Conservation (phyloP, 257 asterid species). For the Anisodus acutangulus region DNA sequence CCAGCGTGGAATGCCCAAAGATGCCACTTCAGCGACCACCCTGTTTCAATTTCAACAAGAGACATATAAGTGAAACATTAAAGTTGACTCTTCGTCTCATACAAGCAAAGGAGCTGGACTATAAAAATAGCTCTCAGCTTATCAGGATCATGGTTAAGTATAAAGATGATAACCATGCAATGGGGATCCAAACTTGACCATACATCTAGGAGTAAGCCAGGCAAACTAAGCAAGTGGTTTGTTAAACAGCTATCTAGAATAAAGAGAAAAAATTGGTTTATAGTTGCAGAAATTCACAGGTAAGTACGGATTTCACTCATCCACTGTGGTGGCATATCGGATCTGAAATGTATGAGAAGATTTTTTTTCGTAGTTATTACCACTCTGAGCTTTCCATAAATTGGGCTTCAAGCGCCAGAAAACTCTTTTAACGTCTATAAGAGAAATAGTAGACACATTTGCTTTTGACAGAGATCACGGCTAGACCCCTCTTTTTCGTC, state of each 20-base stretch:
- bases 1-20: slow-evolving; percentile 68
- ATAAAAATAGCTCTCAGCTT: background rate
- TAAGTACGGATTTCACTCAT: background rate
- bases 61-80: background rate
- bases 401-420: background rate
- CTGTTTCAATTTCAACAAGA: slow-evolving; percentile 48
- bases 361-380: background rate
- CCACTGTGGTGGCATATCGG: background rate
- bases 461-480: background rate
- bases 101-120: background rate
- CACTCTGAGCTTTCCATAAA: background rate
- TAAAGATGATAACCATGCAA: background rate
- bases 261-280: background rate
- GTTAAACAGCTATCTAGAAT: background rate
- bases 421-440: background rate
- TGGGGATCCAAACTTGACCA: slow-evolving; percentile 12
- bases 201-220: background rate
- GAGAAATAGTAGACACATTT: background rate
- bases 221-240: background rate
- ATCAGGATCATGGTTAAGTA: background rate
- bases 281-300: background rate
- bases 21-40: slow-evolving; percentile 74
- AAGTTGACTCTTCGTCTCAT: background rate
- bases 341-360: background rate
- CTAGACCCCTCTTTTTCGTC: background rate